Percentiles rank a stretch among this genome's conserved stretches.
phyloP scores from a whole-genome alignment of 2,329 filamentous ascomycete species.

The Hypoxylon sp. region DNA sequence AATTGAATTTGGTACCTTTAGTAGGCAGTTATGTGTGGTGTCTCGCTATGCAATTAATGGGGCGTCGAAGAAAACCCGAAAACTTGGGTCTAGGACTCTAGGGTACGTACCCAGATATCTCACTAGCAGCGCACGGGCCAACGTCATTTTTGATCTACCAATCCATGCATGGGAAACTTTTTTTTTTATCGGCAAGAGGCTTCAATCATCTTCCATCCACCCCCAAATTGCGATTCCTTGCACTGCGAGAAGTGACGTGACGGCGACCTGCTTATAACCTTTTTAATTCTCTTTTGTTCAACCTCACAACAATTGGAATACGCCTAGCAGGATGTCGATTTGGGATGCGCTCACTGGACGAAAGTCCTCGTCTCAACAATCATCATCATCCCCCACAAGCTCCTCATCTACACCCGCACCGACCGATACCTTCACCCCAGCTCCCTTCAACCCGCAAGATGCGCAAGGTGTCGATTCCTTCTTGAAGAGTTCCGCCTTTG shows the following conservation, averaged over 20 bases:
- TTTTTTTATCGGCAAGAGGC: conserved; percentile 42
- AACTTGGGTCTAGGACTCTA: conserved; percentile 10
- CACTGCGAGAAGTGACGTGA: conserved; percentile 32
- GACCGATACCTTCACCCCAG: conserved; percentile 66
- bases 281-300: conserved; percentile 37
- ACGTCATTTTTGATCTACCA: conserved; percentile 15
- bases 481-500: conserved; percentile 80
- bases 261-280: conserved; percentile 17
- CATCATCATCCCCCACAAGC: conserved; percentile 58
- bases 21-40: background rate
- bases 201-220: conserved; percentile 24
- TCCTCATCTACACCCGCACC: conserved; percentile 63
- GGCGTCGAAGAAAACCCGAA: conserved; percentile 11
- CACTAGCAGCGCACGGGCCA: conserved; percentile 31
- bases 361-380: conserved; percentile 62
- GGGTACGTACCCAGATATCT: conserved; percentile 23
- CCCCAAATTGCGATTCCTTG: conserved; percentile 34
- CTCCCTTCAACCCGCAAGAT: conserved; percentile 78
- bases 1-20: conserved; percentile 13
- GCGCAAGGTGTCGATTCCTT: conserved; percentile 89
- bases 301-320: conserved; percentile 22
- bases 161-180: conserved; percentile 38
- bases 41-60: conserved; percentile 36
- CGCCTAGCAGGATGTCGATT: conserved; percentile 64
- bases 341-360: conserved; percentile 75